Base-by-base conservation (phyloP, 1,284 basidiomycete species). In the Sporisorium iseilematis-ciliati region DNA sequence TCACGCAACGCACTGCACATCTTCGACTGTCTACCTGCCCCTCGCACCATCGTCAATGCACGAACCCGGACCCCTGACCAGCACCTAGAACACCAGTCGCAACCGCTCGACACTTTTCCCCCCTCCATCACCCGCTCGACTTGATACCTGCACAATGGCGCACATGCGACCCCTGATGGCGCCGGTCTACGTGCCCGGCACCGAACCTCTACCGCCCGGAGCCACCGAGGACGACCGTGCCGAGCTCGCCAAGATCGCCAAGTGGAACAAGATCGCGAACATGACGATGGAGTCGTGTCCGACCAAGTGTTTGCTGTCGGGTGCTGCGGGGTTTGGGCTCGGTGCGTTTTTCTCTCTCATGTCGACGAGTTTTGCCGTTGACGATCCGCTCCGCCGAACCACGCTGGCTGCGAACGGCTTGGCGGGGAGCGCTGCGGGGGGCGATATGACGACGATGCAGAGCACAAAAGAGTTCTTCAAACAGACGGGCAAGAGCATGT, bases 281-380 rank as follows among this genome's bases (percentile, higher is more conserved):
- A 87, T 88, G 83, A 91, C 89, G 46, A 92, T 92, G 90, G 93
- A 95, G 85, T 93, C 91, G 18, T 97, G 95, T 86, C 89, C 90
- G 2, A 89, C 90, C 57, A 97, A 97, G 87, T 91, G 91, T 4
- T 88, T 88, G 38, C 86, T 96, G 56, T 91, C 93, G 11, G 94
- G 93, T 49, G 78, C 71, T 12, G 65, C 85, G 93, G 96, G 94
- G 65, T 91, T 98, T 82, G 95, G 89, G 12, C 89, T 98, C 52
- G 97, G 96, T 73, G 95, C 92, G 31, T 95, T 98, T 88, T 94
- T 99, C 87, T 93, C 94, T 1, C 89, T 99, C 70, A 96, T 99
- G 94, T 94, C 93, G 46, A 89, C 94, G 14, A 94, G 93, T 33
- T 96, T 99, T 84, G 92, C 92, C 26, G 95, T 97, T 82, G 96